Evolutionary conservation across 148 eudicot species (phyloP).

Genomic region (Amaranthus palmeri): DNA sequence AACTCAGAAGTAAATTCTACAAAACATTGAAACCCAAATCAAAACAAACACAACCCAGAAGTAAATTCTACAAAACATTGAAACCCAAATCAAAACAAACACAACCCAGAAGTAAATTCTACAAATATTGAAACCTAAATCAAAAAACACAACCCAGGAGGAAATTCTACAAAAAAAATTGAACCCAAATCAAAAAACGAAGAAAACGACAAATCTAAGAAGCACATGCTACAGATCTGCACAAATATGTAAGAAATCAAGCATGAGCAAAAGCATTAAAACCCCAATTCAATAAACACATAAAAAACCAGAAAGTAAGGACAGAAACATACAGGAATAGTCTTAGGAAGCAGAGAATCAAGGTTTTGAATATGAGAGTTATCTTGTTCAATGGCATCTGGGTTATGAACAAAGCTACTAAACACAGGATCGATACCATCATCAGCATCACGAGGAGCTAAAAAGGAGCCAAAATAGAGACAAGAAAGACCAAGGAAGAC

Average conservation of each 20-base stretch:
- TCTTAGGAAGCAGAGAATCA: slow-evolving; percentile 43
- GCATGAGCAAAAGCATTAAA: background rate
- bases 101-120: background rate
- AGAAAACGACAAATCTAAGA: background rate
- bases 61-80: background rate
- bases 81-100: background rate
- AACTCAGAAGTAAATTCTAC: background rate
- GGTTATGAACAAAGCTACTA: slow-evolving; percentile 24
- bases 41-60: background rate
- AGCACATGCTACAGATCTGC: background rate
- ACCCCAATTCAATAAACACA: background rate
- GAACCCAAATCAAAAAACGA: background rate
- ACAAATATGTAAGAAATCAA: background rate
- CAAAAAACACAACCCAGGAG: background rate
- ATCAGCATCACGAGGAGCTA: slow-evolving; percentile 27
- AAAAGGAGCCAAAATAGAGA: slow-evolving; percentile 41
- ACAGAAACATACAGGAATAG: slow-evolving; percentile 42
- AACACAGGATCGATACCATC: slow-evolving; percentile 39
- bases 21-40: background rate
- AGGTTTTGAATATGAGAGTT: slow-evolving; percentile 31
- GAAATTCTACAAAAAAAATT: background rate
- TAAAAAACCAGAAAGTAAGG: background rate
- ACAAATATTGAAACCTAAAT: background rate
- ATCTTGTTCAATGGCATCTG: slow-evolving; percentile 20
- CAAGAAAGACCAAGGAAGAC: slow-evolving; percentile 47